Evolutionary conservation across 2,329 filamentous ascomycete genomes (phyloP).

Genomic region (Pseudogymnoascus sp.): DNA sequence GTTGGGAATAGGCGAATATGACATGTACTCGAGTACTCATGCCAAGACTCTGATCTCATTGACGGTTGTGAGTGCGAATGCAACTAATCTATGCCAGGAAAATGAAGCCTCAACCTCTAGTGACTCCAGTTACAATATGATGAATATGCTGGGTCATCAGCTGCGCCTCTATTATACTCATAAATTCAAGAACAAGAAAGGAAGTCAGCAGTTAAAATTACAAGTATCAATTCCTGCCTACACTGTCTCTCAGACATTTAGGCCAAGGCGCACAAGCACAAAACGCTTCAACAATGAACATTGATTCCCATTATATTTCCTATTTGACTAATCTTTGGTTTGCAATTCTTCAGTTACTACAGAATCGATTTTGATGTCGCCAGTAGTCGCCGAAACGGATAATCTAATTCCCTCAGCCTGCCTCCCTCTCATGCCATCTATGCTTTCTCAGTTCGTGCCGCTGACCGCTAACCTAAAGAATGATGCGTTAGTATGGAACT

Average conservation of each 20-base stretch:
- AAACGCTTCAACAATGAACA: background rate
- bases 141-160: background rate
- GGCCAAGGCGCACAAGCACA: background rate
- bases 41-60: background rate
- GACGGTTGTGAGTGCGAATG: background rate
- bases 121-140: background rate
- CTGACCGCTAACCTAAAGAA: slow-evolving; percentile 41
- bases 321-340: slow-evolving; percentile 12
- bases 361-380: slow-evolving; percentile 8
- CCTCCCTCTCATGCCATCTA: background rate
- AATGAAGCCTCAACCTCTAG: background rate
- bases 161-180: background rate
- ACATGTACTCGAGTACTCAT: background rate
- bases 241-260: background rate
- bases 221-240: background rate
- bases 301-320: slow-evolving; percentile 12
- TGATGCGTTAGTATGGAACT: background rate
- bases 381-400: slow-evolving; percentile 10
- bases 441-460: slow-evolving; percentile 38
- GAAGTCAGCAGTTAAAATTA: background rate
- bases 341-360: slow-evolving; percentile 7
- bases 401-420: slow-evolving; percentile 11
- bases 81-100: background rate
- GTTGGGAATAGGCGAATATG: background rate
- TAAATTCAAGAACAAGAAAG: background rate